A percentile compares a stretch with the other conserved stretches of the same genome.
Conservation (phyloP, 2,329 filamentous ascomycete species). For the Alternaria ethzedia region DNA sequence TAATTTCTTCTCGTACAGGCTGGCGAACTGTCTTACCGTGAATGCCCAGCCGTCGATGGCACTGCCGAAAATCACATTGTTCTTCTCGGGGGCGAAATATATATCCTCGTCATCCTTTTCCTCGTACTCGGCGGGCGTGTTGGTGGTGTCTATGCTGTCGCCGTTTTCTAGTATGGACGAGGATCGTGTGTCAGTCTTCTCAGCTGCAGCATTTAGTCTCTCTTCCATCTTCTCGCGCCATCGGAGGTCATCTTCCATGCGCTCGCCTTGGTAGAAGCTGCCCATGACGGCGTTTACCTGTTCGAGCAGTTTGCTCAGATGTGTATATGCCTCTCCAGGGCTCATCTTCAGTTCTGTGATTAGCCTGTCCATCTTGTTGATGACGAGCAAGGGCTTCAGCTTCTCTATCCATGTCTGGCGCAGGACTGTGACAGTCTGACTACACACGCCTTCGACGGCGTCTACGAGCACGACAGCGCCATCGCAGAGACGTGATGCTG, state of each 20-base stretch:
- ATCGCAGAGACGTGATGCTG: conserved; percentile 91
- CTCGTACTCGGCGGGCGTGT: conserved; percentile 70
- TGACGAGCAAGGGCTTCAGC: conserved; percentile 89
- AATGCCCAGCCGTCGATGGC: conserved; percentile 99
- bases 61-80: conserved; percentile 98
- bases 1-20: conserved; percentile 93
- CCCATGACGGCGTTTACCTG: conserved; percentile 97
- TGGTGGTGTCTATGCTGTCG: conserved; percentile 57
- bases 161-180: conserved; percentile 59
- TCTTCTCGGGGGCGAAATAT: conserved; percentile 97
- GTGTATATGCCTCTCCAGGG: conserved; percentile 84
- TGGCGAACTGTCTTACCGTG: conserved; percentile 91
- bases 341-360: conserved; percentile 95
- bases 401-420: conserved; percentile 96
- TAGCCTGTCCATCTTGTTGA: conserved; percentile 98
- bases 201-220: conserved; percentile 73
- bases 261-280: conserved; percentile 96
- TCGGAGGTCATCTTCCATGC: conserved; percentile 97
- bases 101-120: conserved; percentile 95
- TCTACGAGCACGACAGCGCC: conserved; percentile 94
- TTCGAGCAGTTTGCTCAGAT: conserved; percentile 87
- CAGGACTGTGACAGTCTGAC: conserved; percentile 95
- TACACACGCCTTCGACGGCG: conserved; percentile 96
- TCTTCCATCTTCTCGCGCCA: conserved; percentile 95
- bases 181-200: conserved; percentile 64